phyloP scores from a whole-genome alignment of 2,329 filamentous ascomycete genomes.

The Paecilomyces niveus region DNA sequence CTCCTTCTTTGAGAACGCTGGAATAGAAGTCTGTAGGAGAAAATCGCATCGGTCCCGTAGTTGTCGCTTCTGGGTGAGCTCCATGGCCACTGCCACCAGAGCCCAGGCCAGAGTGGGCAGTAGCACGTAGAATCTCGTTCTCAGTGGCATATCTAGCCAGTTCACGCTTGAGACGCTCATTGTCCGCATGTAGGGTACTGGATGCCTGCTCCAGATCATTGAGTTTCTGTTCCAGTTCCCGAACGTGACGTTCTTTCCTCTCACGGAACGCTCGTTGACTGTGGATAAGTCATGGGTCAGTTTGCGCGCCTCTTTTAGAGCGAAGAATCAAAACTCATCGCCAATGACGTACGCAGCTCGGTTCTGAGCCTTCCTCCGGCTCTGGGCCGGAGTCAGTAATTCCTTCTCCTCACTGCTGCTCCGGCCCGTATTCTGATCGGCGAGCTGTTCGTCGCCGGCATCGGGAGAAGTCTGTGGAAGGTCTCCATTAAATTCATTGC shows the following conservation, averaged over 20 bases:
- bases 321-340: background rate
- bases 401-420: slow-evolving; percentile 52
- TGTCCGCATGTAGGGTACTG: slow-evolving; percentile 67
- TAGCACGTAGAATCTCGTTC: slow-evolving; percentile 86
- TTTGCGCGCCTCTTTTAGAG: slow-evolving; percentile 2
- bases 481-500: slow-evolving; percentile 17
- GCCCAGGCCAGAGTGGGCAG: slow-evolving; percentile 41
- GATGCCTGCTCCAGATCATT: slow-evolving; percentile 68
- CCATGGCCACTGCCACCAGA: background rate
- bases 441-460: slow-evolving; percentile 18
- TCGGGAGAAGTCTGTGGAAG: slow-evolving; percentile 22
- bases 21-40: slow-evolving; percentile 66
- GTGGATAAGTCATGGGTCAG: slow-evolving; percentile 2
- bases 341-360: slow-evolving; percentile 57
- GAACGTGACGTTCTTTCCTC: slow-evolving; percentile 89
- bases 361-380: slow-evolving; percentile 63
- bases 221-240: slow-evolving; percentile 84
- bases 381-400: slow-evolving; percentile 46
- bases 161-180: slow-evolving; percentile 77
- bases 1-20: slow-evolving; percentile 48
- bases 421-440: slow-evolving; percentile 25
- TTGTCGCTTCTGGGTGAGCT: slow-evolving; percentile 32
- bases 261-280: slow-evolving; percentile 96
- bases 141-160: slow-evolving; percentile 79
- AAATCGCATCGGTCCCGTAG: slow-evolving; percentile 63